These are phyloP conservation scores for Hanseniaspora mollemarum DNA, from an alignment of 805 yeast species.

Conservation along the genomic window DNA sequence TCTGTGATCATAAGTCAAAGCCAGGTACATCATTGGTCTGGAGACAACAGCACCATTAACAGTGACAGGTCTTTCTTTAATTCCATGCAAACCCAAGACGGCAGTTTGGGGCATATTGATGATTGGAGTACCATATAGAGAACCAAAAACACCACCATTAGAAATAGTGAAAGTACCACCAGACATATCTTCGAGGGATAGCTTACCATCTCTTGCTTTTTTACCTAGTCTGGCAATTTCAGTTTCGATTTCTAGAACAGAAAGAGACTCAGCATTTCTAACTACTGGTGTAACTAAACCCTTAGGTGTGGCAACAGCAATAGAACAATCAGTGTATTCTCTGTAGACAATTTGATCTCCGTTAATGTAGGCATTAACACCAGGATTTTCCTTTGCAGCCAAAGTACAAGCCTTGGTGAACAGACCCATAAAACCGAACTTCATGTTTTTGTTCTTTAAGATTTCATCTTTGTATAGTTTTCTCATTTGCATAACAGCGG, in stretches of 20 bases:
- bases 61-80: slow-evolving; percentile 93
- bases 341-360: slow-evolving; percentile 89
- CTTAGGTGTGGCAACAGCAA: slow-evolving; percentile 98
- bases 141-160: slow-evolving; percentile 98
- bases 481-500: slow-evolving; percentile 82
- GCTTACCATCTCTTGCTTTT: slow-evolving; percentile 94
- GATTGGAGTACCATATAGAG: slow-evolving; percentile 95
- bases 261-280: slow-evolving; percentile 87
- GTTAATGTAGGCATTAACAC: slow-evolving; percentile 91
- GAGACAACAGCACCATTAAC: slow-evolving; percentile 91
- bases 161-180: slow-evolving; percentile 99
- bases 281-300: slow-evolving; percentile 97
- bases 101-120: slow-evolving; percentile 98
- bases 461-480: slow-evolving; percentile 94
- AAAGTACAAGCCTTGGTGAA: slow-evolving; percentile 86
- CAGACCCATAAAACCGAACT: slow-evolving; percentile 98
- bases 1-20: slow-evolving; percentile 96
- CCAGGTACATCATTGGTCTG: slow-evolving; percentile 99
- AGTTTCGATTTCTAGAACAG: slow-evolving; percentile 78
- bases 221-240: slow-evolving; percentile 72
- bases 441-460: slow-evolving; percentile 82
- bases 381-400: slow-evolving; percentile 90
- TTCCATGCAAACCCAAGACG: slow-evolving; percentile 93
- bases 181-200: slow-evolving; percentile 95
- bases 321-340: slow-evolving; percentile 89